Base-by-base conservation (phyloP, 2,329 filamentous ascomycete genomes). In the Xylaria polymorpha region DNA sequence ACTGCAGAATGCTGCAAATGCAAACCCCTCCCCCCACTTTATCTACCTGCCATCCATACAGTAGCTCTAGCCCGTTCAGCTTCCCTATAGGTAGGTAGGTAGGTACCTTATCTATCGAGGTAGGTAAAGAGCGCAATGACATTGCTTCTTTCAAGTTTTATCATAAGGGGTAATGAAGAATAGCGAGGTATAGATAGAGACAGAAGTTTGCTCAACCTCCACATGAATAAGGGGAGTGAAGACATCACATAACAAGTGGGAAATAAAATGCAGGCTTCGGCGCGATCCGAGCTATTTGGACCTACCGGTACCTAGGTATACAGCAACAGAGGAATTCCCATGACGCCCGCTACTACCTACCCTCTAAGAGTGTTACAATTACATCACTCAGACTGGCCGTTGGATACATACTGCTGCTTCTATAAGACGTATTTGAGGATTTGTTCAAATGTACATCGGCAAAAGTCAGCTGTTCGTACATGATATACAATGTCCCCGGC, bases 1-100 rank as follows among this genome's bases (percentile, higher is more conserved):
- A 12, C 10, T 43, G n/a, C 46, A 25, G 25, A 51, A 51, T 12
- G 14, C 48, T 15, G 48, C 48, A 67, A 64, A 64, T 60, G 60
- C 60, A 67, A 64, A 56, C 61, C 66, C 66, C 66, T 61, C 66
- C 61, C 66, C 66, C 66, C 61, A 64, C 66, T 48, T 68, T 68
- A 43, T 59, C 35, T 18, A 14, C 25, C 44, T 41, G 22, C 22
- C 25, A 22, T 25, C 44, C 59, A 22, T 55, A 29, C 44, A 53
- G 14, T 48, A 29, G 35, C 29, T 37, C 64, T 57, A 29, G 25
- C 37, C 37, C 20, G 37, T 46, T 25, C 41, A 43, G 32, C 15
- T 18, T 4, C 12, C 12, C 37, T 14, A 12, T 29, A n/a, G n/a
- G n/a, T n/a, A n/a, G n/a, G n/a, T n/a, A n/a, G n/a, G n/a, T n/a